A percentile compares a stretch with the other conserved stretches of the same genome.
phyloP scores from a whole-genome alignment of 1,284 basidiomycete species.

The Ustilago sp. region DNA sequence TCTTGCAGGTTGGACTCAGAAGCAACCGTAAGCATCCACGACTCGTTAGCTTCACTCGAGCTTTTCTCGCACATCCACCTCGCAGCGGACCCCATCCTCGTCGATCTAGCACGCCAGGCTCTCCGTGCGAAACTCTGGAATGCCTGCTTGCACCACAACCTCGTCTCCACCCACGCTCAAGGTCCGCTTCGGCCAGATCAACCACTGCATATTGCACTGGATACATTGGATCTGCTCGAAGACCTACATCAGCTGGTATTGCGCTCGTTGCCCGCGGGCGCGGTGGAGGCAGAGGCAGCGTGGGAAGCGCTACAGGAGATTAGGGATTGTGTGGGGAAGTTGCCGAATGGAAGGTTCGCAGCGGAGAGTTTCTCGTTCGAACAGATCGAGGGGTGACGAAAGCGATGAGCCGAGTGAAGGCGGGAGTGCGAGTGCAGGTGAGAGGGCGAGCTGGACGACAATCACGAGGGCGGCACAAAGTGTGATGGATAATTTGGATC shows the following conservation, averaged over 20 bases:
- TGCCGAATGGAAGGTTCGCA: conserved; percentile 27
- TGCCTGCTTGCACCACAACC: conserved; percentile 31
- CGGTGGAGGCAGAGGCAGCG: conserved; percentile 9
- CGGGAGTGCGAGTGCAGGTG: neutral
- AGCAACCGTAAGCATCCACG: conserved; percentile 24
- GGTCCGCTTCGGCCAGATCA: conserved; percentile 35
- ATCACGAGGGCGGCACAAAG: conserved; percentile 29
- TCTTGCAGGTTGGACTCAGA: conserved; percentile 10
- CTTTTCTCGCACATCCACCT: neutral
- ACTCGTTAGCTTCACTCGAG: conserved; percentile 29
- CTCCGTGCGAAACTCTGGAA: conserved; percentile 36
- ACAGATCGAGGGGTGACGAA: conserved; percentile 32
- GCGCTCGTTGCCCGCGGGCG: neutral
- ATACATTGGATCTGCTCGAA: conserved; percentile 46
- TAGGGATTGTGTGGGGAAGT: conserved; percentile 15
- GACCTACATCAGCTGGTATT: conserved; percentile 36
- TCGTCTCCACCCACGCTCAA: conserved; percentile 16
- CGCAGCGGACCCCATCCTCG: conserved; percentile 25
- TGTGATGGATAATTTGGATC: conserved; percentile 38
- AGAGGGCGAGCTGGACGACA: conserved; percentile 21
- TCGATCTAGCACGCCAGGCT: conserved; percentile 40
- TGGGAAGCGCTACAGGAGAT: conserved; percentile 21
- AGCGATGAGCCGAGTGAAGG: conserved; percentile 10
- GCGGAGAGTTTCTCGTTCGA: conserved; percentile 33
- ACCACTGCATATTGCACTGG: conserved; percentile 44